Percentiles rank a stretch among this genome's conserved stretches.
These are phyloP conservation scores for Penicillium sp. DNA, from an alignment of 2,329 filamentous ascomycete species.

Conservation along the genomic window DNA sequence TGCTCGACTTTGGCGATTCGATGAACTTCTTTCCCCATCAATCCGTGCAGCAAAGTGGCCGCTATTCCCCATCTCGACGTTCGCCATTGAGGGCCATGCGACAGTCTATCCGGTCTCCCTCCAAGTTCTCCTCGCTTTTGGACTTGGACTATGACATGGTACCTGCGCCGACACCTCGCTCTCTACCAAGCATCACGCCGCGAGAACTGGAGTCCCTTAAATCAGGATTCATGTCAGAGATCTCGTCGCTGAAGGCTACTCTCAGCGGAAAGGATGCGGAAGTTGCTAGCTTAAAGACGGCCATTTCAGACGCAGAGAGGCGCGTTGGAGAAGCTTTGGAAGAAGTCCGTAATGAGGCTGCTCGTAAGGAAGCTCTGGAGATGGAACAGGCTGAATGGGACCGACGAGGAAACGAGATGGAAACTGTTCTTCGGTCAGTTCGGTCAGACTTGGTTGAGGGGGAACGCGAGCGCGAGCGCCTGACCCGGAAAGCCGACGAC, in stretches of 20 bases:
- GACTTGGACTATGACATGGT: conserved; percentile 86
- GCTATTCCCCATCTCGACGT: conserved; percentile 44
- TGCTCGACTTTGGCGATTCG: conserved; percentile 89
- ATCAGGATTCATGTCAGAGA: conserved; percentile 86
- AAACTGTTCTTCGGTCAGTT: conserved; percentile 76
- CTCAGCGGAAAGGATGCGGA: conserved; percentile 93
- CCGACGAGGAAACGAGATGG: conserved; percentile 82
- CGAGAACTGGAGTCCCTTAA: conserved; percentile 92
- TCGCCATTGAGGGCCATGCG: conserved; percentile 50
- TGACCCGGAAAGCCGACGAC: conserved; percentile 76
- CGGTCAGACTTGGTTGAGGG: conserved; percentile 78
- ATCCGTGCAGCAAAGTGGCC: conserved; percentile 43
- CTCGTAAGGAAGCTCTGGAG: conserved; percentile 70
- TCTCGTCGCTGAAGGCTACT: conserved; percentile 90
- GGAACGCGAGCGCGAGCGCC: conserved; percentile 79
- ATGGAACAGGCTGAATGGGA: conserved; percentile 84
- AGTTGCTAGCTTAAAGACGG: conserved; percentile 81
- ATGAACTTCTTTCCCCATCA: conserved; percentile 61
- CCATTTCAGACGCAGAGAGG: conserved; percentile 87
- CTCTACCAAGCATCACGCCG: conserved; percentile 86
- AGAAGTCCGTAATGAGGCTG: conserved; percentile 76
- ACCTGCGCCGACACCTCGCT: conserved; percentile 89
- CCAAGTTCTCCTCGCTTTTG: conserved; percentile 64
- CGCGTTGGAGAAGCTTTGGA: conserved; percentile 86
- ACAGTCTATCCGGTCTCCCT: conserved; percentile 42